Evolutionary conservation across 73 alveolate genomes (phyloP), one percentile per base, ranked within the genome.

Genomic region (Breviolum minutum): DNA sequence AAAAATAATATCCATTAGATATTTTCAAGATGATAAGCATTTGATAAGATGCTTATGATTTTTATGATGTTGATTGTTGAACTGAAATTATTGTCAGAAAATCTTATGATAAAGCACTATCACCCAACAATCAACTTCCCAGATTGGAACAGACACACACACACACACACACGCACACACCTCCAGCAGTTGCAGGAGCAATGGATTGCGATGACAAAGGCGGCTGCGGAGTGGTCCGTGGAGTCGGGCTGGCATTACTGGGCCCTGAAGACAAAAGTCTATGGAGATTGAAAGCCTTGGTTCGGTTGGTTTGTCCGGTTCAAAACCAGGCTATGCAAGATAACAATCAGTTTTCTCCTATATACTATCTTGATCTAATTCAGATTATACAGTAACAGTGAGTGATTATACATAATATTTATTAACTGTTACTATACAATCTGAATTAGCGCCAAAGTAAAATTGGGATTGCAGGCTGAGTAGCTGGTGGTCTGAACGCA

Each of bases 221-320:
- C 22, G 90, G 66, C 8, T 14, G 40, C 0, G 90, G 48, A 8
- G 71, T 81, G 69, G 90, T 40, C 60, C 90, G 54, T 10, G 71
- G 54, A 0, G 3, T 2, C 0, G 71, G 16, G 90, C 48, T 5
- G 90, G 90, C 22, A 20, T 81, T 54, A 13, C 71, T 13, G 11
- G 20, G 19, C 71, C 19, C 8, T 40, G 71, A 14, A 16, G 71
- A 24, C 12, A 81, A 48, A 26, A 81, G 54, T 17, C 48, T 10
- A 4, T 81, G 30, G 22, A 81, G 70, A 54, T 81, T 81, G 71
- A 81, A 81, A 17, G 90, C 90, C 90, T 81, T 48, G 40, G 90
- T 22, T 17, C 90, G 9, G 0, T 0, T 12, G 26, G 4, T 0
- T 27, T 12, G 66, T 8, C 29, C 29, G 30, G 32, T 81, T 48